Evolutionary conservation across 192 early-diverging fungal species (phyloP).

Genomic region (Coemansia sp.): DNA sequence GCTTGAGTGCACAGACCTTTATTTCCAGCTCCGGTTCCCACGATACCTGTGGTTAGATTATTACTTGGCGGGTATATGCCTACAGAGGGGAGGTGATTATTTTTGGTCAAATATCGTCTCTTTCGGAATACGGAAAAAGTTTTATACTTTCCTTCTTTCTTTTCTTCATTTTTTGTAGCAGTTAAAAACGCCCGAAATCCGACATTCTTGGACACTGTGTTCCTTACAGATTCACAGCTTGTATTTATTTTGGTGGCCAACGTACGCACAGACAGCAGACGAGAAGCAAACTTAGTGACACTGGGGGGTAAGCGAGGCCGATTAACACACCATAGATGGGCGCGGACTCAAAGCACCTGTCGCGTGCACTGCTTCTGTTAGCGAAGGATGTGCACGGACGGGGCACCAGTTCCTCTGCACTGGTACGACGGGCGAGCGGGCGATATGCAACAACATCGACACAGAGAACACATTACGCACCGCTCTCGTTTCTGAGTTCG

Average conservation of each 20-base stretch:
- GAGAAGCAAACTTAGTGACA: neutral
- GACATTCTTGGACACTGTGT: no score
- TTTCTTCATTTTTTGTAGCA: no score
- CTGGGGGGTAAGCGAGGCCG: neutral
- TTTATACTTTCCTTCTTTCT: neutral
- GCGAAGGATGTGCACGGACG: conserved; percentile 23
- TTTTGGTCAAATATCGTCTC: neutral
- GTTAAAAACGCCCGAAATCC: no score
- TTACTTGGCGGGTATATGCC: neutral
- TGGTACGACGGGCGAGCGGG: conserved; percentile 19
- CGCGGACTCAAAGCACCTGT: conserved; percentile 43
- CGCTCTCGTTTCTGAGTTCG: neutral
- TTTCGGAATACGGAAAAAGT: neutral
- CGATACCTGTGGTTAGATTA: neutral
- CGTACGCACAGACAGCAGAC: no score
- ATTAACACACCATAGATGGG: conserved; percentile 18
- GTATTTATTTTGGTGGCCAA: no score
- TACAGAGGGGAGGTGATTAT: no score
- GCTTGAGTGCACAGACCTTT: neutral
- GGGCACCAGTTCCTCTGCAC: neutral
- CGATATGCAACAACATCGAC: neutral
- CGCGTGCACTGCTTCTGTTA: conserved; percentile 29
- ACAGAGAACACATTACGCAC: neutral
- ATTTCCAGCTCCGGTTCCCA: neutral
- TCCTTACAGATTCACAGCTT: no score